Conservation (phyloP, 2,329 filamentous ascomycete species). For the Fusarium newnesense region DNA sequence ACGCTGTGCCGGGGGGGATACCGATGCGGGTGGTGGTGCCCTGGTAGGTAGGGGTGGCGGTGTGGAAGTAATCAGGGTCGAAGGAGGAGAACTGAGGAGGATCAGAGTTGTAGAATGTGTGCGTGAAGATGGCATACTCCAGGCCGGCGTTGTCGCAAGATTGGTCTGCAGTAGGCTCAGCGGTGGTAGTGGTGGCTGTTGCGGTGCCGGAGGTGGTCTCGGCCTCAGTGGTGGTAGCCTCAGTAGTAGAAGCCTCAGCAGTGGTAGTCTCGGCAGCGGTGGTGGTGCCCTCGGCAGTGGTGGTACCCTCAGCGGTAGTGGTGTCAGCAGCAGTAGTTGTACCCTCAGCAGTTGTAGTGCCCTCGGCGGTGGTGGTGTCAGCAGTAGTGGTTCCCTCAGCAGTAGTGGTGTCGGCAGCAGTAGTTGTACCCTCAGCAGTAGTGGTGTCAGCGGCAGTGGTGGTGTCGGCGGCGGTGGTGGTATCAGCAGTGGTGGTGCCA, state of each 20-base stretch:
- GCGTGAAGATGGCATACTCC: slow-evolving; percentile 2
- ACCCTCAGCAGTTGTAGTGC: neutral
- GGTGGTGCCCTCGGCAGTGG: neutral
- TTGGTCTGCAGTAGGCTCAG: slow-evolving; percentile 2
- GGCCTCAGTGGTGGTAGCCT: neutral
- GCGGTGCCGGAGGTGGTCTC: too few species aligned
- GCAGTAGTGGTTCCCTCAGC: neutral
- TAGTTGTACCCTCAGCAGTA: neutral
- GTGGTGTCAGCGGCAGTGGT: too few species aligned
- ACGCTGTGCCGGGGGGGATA: neutral
- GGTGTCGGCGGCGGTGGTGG: neutral
- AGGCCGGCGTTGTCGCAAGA: slow-evolving; percentile 8
- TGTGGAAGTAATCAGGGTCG: neutral
- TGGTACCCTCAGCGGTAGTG: neutral
- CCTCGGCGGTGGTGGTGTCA: neutral
- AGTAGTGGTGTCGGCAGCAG: too few species aligned
- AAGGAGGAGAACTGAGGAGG: slow-evolving; percentile 3
- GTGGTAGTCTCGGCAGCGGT: neutral
- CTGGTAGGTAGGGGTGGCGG: neutral
- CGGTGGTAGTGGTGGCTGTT: neutral
- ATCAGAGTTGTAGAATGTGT: neutral
- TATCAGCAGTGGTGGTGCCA: neutral
- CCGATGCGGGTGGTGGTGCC: slow-evolving; percentile 1
- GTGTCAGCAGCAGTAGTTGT: neutral
- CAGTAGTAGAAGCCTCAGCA: neutral